Base-by-base conservation (phyloP, 805 yeast genomes). In the Barnettozyma salicaria region DNA sequence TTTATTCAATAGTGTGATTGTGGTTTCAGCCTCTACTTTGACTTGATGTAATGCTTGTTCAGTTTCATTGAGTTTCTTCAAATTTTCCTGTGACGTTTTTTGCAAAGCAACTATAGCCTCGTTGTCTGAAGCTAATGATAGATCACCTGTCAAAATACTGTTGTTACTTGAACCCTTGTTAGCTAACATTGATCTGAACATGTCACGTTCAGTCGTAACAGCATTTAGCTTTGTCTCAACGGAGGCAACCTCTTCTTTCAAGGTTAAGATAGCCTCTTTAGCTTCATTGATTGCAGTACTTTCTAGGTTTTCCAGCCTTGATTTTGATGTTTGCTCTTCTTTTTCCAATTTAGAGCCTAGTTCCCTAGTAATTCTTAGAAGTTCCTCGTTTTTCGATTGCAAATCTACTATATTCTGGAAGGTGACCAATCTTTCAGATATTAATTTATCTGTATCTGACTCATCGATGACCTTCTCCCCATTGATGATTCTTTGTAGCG, bases 321-420 rank as follows among this genome's bases (percentile, higher is more conserved):
- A 64, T 23, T 56, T 54, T 6, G 56, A 52, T 6, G 43, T 33
- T 12, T 51, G 50, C 47, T 84, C 95, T 34, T 75, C 73, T 6
- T 55, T 59, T 53, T 89, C 96, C 37, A 89, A 63, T 50, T 78
- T 76, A 27, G 70, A 66, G 9, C 90, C 94, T 13, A 90, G 64
- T 34, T 74, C 74, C 44, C 97, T 71, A 1, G 84, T 76, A 2
- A 83, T 75, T 25, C 67, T 63, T 24, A 88, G 60, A 19, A 90
- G 66, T 36, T 86, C 83, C 46, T 79, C 76, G 53, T 90, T 90
- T 57, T 78, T 83, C 35, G 70, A 63, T 49, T 86, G 84, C 35
- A 90, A 63, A 33, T 83, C 94, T 10, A 70, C 19, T 11, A 84
- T 69, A 50, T 71, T 72, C 29, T 70, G 72, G 60, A 89, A 90